phyloP scores from a whole-genome alignment of 1,284 basidiomycete species.

The Tausonia pullulans region DNA sequence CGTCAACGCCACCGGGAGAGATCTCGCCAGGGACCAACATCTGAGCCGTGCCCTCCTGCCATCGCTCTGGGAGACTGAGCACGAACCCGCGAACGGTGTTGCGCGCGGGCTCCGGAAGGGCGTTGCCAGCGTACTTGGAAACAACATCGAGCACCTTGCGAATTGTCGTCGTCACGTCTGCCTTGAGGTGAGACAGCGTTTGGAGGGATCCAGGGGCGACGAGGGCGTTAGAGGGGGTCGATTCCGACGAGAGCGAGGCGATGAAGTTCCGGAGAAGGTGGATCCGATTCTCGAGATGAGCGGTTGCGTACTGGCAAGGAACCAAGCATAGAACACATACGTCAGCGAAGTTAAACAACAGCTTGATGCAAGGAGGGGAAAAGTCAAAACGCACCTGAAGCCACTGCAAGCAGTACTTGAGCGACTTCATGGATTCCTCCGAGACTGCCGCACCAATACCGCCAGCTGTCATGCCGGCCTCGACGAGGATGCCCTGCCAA shows the following conservation, averaged over 20 bases:
- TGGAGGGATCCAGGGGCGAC: conserved; percentile 49
- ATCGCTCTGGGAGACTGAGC: conserved; percentile 65
- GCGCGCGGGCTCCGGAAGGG: conserved; percentile 73
- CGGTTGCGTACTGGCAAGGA: conserved; percentile 59
- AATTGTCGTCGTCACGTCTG: conserved; percentile 73
- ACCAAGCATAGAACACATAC: neutral
- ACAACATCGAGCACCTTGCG: conserved; percentile 81
- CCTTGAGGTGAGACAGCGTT: conserved; percentile 59
- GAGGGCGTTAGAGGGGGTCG: conserved; percentile 34
- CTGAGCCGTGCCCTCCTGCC: conserved; percentile 42
- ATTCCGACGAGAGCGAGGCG: conserved; percentile 35
- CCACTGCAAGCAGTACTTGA: conserved; percentile 82
- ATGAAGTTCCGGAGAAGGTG: conserved; percentile 71
- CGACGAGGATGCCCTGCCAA: conserved; percentile 72
- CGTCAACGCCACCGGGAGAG: conserved; percentile 17
- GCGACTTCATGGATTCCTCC: conserved; percentile 74
- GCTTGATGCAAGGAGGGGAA: conserved; percentile 20
- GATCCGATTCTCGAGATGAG: conserved; percentile 78
- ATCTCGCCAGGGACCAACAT: conserved; percentile 8
- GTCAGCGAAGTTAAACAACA: neutral
- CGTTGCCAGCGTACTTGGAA: conserved; percentile 68
- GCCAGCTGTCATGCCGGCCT: conserved; percentile 52
- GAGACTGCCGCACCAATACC: conserved; percentile 76
- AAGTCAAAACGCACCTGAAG: conserved; percentile 47
- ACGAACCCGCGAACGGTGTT: conserved; percentile 67